Evolutionary conservation across 208 protist genomes (phyloP), one percentile per base, ranked within the genome.

Genomic region (Trypanosoma vivax): DNA sequence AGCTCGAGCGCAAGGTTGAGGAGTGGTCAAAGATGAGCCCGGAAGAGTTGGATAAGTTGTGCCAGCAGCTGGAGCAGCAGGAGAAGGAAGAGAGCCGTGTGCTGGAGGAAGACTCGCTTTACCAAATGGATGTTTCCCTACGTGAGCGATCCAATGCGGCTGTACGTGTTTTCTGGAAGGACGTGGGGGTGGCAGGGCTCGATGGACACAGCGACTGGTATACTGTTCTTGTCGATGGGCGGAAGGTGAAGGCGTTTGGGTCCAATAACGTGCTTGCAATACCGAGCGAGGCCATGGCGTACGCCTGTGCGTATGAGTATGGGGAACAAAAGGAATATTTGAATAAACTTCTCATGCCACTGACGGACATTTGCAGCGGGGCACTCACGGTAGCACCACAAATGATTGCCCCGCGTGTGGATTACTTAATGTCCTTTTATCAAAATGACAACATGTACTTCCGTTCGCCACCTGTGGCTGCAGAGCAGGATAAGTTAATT

Each of bases 401-500:
- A 63, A 89, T 88, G 76, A 79, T 96, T 48, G 58, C 70, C 19
- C 84, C 86, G 13, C 81, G 90, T 48, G 76, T 96, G 23, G 87
- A 92, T 54, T 94, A 96, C 65, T 78, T 94, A 51, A 79, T 96
- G 57, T 85, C 84, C 21, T 96, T 96, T 41, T 94, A 83, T 50
- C 84, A 91, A 46, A 90, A 88, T 61, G 90, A 96, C 61, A 93
- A 96, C 65, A 25, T 92, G 39, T 96, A 93, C 79, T 94, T 92
- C 65, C 83, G 90, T 34, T 63, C 74, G 0, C 70, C 79, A 9
- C 63, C 73, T 13, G 83, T 96, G 43, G 80, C 70, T 19, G 63
- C 33, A n/a, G 58, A 70, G 59, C 90, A 96, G 70, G 85, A 94
- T 33, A 59, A 23, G 46, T 56, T 89, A 40, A 76, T 92, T 40